A percentile compares a stretch with the other conserved stretches of the same genome.
phyloP scores from a whole-genome alignment of 148 eudicot species.

The Selenicereus undatus region DNA sequence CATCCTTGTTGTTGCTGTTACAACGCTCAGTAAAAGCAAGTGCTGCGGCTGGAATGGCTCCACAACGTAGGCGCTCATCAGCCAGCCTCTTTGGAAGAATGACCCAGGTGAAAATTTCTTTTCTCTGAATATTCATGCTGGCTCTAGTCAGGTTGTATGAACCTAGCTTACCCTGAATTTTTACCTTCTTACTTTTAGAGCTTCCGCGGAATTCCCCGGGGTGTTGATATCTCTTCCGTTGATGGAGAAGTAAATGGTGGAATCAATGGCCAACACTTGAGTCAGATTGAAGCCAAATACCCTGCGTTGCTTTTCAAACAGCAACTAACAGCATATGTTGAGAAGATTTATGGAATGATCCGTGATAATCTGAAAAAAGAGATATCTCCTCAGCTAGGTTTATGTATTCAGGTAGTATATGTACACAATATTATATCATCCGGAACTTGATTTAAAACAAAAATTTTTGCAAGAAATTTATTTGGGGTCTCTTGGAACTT shows the following conservation, averaged over 20 bases:
- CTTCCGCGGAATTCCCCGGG: constrained; percentile 76
- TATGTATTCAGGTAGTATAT: constrained; percentile 77
- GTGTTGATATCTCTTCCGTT: constrained; percentile 50
- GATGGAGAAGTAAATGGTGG: constrained; percentile 43
- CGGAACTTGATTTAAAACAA: neutral
- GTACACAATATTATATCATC: neutral
- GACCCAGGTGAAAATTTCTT: constrained; percentile 51
- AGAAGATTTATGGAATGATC: constrained; percentile 92
- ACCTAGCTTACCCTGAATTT: constrained; percentile 8
- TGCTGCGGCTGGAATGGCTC: constrained; percentile 67
- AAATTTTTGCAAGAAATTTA: neutral
- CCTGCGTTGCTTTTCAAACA: constrained; percentile 92
- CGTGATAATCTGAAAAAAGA: constrained; percentile 86
- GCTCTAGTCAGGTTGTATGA: neutral
- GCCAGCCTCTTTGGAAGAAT: constrained; percentile 79
- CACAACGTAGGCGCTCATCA: constrained; percentile 64
- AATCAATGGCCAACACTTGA: constrained; percentile 37
- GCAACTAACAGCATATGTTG: constrained; percentile 88
- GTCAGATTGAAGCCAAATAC: constrained; percentile 83
- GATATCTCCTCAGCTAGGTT: constrained; percentile 78
- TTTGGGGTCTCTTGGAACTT: too few relatives aligned
- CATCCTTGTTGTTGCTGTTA: constrained; percentile 68
- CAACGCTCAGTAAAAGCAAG: constrained; percentile 79
- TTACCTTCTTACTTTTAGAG: constrained; percentile 40
- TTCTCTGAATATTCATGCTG: neutral